phyloP scores from a whole-genome alignment of 805 yeast genomes.

The Saccharomycopsis malanga region DNA sequence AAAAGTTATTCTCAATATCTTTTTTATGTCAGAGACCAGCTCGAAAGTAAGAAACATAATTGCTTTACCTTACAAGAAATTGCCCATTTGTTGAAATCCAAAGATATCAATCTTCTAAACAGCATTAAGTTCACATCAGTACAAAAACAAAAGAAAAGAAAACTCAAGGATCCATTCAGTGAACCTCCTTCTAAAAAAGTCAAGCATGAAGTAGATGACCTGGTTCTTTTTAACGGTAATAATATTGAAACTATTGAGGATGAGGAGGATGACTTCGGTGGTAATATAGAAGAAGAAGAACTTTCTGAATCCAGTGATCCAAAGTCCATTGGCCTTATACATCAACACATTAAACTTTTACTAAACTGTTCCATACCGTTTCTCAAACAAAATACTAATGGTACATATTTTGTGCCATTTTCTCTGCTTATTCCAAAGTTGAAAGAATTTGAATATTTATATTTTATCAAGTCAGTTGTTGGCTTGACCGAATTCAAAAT shows the following conservation, averaged over 20 bases:
- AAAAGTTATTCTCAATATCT: slow-evolving; percentile 16
- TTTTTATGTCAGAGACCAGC: slow-evolving; percentile 8
- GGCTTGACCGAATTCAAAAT: slow-evolving; percentile 67
- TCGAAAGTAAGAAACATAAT: slow-evolving; percentile 8
- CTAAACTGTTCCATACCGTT: slow-evolving; percentile 52
- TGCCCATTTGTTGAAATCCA: slow-evolving; percentile 4
- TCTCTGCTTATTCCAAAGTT: slow-evolving; percentile 40
- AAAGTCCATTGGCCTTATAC: slow-evolving; percentile 14
- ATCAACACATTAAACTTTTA: slow-evolving; percentile 58
- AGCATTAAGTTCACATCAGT: slow-evolving; percentile 21
- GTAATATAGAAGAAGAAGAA: slow-evolving; percentile 30
- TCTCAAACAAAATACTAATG: slow-evolving; percentile 49
- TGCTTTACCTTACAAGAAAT: slow-evolving; percentile 18
- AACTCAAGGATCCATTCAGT: slow-evolving; percentile 28
- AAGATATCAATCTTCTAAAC: slow-evolving; percentile 10
- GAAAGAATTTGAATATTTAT: slow-evolving; percentile 47
- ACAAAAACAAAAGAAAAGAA: slow-evolving; percentile 36
- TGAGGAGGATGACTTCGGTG: slow-evolving; percentile 27
- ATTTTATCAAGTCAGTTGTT: slow-evolving; percentile 49
- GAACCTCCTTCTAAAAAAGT: slow-evolving; percentile 23
- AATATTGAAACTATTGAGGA: slow-evolving; percentile 17
- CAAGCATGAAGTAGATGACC: slow-evolving; percentile 26
- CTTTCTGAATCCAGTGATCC: slow-evolving; percentile 26
- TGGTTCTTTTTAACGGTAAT: slow-evolving; percentile 17
- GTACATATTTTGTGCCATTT: slow-evolving; percentile 57